Percentiles rank a stretch among this genome's conserved stretches.
phyloP scores from a whole-genome alignment of 2,329 filamentous ascomycete species.

The Periconia macrospinosa region DNA sequence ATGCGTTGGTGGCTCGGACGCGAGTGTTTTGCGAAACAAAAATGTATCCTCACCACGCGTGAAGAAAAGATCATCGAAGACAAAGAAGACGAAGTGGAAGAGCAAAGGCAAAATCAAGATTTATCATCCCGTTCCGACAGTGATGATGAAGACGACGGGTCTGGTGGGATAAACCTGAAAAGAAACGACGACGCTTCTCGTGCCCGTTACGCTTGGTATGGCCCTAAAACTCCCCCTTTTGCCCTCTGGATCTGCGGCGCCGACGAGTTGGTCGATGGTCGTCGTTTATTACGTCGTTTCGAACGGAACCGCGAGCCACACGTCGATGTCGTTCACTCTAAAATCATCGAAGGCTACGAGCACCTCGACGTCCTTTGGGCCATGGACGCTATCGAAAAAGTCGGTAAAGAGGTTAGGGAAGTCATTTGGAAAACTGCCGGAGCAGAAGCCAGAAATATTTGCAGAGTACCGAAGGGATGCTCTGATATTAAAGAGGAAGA shows the following conservation, averaged over 20 bases:
- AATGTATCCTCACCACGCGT: constrained; percentile 81
- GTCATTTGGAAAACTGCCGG: constrained; percentile 79
- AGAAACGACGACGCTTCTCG: constrained; percentile 15
- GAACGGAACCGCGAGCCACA: constrained; percentile 77
- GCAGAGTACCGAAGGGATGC: constrained; percentile 67
- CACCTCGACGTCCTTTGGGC: constrained; percentile 96
- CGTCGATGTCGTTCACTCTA: constrained; percentile 77
- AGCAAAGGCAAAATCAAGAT: constrained; percentile 15
- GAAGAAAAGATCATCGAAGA: constrained; percentile 69
- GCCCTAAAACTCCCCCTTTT: constrained; percentile 75
- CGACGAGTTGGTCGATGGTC: constrained; percentile 83
- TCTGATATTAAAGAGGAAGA: constrained; percentile 44
- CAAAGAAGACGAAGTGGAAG: constrained; percentile 45
- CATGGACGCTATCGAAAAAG: constrained; percentile 81
- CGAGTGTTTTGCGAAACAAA: constrained; percentile 82
- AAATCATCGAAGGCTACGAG: constrained; percentile 80
- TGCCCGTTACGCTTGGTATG: constrained; percentile 72
- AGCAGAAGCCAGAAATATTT: constrained; percentile 58
- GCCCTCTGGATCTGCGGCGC: constrained; percentile 85
- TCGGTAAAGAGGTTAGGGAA: constrained; percentile 78
- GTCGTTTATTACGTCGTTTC: constrained; percentile 72
- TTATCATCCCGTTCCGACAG: constrained; percentile 14
- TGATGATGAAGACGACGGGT: constrained; percentile 9
- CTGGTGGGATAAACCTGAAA: not conserved
- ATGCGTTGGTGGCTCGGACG: constrained; percentile 96